Conservation (phyloP, 2,329 filamentous ascomycete species). For the Venturia nashicola region DNA sequence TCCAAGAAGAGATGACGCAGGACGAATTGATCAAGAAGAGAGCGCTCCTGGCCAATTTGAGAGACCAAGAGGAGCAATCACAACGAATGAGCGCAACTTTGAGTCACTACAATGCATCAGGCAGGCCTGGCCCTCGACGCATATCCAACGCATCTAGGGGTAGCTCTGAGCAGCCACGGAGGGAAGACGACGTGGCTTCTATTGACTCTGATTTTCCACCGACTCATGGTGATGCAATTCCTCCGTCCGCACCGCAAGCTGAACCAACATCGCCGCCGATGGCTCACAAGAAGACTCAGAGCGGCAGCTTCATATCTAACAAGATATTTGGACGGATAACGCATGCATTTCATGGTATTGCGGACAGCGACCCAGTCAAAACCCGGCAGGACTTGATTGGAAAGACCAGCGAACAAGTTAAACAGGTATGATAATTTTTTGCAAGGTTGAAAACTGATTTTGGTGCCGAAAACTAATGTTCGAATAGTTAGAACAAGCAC, state of each 20-base stretch:
- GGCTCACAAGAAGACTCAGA: slow-evolving; percentile 65
- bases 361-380: slow-evolving; percentile 88
- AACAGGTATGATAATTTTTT: slow-evolving; percentile 32
- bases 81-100: slow-evolving; percentile 64
- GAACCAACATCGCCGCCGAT: slow-evolving; percentile 19
- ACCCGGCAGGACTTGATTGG: slow-evolving; percentile 88
- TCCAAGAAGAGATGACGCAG: slow-evolving; percentile 94
- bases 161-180: slow-evolving; percentile 29
- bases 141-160: slow-evolving; percentile 44
- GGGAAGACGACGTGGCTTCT: slow-evolving; percentile 67
- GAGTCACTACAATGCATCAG: neutral
- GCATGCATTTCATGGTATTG: slow-evolving; percentile 90
- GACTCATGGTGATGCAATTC: slow-evolving; percentile 60
- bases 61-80: slow-evolving; percentile 85
- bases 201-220: slow-evolving; percentile 95
- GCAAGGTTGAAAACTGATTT: slow-evolving; percentile 10
- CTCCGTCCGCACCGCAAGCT: slow-evolving; percentile 48
- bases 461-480: slow-evolving; percentile 10
- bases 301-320: slow-evolving; percentile 78
- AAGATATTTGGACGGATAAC: slow-evolving; percentile 91
- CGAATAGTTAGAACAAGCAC: slow-evolving; percentile 69
- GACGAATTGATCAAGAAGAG: slow-evolving; percentile 87
- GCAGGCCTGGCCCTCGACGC: slow-evolving; percentile 44
- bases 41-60: slow-evolving; percentile 70
- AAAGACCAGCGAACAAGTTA: slow-evolving; percentile 82